Conservation (phyloP, 192 early-diverging fungal species). For the Coemansia sp. region DNA sequence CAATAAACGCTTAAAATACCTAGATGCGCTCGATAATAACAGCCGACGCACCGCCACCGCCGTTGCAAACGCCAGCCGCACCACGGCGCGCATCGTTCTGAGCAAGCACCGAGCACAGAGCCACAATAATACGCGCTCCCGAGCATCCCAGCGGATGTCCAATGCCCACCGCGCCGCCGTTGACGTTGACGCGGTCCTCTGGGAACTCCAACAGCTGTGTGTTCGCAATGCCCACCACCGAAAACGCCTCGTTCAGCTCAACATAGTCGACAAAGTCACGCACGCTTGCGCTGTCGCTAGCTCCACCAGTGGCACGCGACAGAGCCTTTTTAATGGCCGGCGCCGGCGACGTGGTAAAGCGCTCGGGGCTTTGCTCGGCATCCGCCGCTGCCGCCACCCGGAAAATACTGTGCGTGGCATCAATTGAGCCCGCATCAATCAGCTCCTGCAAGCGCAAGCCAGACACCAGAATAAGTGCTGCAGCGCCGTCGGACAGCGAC, state of each 20-base stretch:
- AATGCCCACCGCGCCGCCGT: constrained; percentile 92
- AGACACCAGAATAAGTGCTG: constrained; percentile 73
- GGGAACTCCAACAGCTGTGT: constrained; percentile 72
- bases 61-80: constrained; percentile 94
- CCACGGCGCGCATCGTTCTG: constrained; percentile 77
- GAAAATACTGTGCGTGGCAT: constrained; percentile 33
- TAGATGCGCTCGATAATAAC: constrained; percentile 70
- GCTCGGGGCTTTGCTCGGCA: constrained; percentile 68
- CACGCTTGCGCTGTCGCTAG: constrained; percentile 43
- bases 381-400: constrained; percentile 70
- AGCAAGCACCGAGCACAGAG: constrained; percentile 72
- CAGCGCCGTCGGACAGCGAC: constrained; percentile 76
- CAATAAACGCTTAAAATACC: no score
- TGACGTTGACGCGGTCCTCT: constrained; percentile 83
- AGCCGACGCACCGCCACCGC: constrained; percentile 89
- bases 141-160: constrained; percentile 99
- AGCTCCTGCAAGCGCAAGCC: constrained; percentile 57
- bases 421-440: constrained; percentile 35
- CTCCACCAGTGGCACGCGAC: constrained; percentile 55
- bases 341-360: constrained; percentile 75
- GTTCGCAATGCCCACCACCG: constrained; percentile 83
- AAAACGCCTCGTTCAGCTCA: constrained; percentile 85
- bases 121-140: constrained; percentile 85
- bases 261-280: constrained; percentile 70
- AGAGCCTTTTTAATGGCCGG: constrained; percentile 79